Conservation (phyloP, 202 grass and related monocot species). For the Carex arenaria region DNA sequence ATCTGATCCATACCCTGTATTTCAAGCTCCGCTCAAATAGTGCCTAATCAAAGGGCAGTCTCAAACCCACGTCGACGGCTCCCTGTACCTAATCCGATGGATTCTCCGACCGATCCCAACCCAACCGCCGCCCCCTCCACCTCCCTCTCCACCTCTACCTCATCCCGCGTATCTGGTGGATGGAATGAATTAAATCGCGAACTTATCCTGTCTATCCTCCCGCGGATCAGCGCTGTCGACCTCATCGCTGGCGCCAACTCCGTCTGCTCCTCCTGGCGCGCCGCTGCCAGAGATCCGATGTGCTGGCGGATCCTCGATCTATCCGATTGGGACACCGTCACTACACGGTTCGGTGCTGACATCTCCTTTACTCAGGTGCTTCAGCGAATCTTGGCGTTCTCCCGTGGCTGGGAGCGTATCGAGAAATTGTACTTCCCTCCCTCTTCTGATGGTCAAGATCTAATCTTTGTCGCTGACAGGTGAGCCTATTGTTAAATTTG, state of each 20-base stretch:
- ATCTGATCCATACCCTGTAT: too few species aligned
- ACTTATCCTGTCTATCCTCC: slow-evolving; percentile 4
- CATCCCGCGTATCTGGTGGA: neutral
- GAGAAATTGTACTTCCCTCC: slow-evolving; percentile 7
- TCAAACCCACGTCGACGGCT: neutral
- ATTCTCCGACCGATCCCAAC: neutral
- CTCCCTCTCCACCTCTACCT: neutral
- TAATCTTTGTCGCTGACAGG: neutral
- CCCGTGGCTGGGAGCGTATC: neutral
- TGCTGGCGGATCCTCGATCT: slow-evolving; percentile 17
- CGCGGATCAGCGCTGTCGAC: neutral
- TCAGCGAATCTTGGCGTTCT: neutral
- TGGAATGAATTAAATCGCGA: slow-evolving; percentile 1
- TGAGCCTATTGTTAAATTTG: neutral
- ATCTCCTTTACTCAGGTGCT: neutral
- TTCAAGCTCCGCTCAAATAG: neutral
- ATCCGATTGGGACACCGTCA: slow-evolving; percentile 13
- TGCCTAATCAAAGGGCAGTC: too few species aligned
- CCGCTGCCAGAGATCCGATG: neutral
- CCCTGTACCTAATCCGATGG: neutral
- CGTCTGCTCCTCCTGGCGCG: slow-evolving; percentile 23
- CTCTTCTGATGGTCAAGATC: slow-evolving; percentile 8
- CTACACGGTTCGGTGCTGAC: neutral
- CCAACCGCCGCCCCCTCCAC: neutral
- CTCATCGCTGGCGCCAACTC: slow-evolving; percentile 6